Conservation (phyloP, 768 basidiomycete genomes). For the Rhodotorula babjevae region DNA sequence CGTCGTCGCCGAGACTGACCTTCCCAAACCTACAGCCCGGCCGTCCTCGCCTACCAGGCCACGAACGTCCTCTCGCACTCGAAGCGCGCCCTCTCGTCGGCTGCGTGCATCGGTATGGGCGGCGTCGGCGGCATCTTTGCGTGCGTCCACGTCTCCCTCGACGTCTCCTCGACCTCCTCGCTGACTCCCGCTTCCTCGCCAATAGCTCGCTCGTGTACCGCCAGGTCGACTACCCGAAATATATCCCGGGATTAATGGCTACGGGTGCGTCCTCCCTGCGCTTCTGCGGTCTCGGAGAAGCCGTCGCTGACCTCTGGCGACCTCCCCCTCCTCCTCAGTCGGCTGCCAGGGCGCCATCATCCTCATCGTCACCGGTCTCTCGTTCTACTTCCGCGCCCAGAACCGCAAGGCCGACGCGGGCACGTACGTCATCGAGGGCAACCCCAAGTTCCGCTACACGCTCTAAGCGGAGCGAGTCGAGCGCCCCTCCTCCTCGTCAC, state of each 20-base stretch:
- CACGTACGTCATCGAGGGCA: conserved; percentile 31
- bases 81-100: conserved; percentile 40
- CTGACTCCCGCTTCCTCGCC: not conserved
- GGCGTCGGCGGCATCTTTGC: conserved; percentile 43
- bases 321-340: not conserved
- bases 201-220: not conserved
- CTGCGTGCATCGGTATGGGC: conserved; percentile 38
- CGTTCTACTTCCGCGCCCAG: conserved; percentile 25
- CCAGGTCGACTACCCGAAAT: conserved; percentile 22
- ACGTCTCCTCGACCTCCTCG: not conserved
- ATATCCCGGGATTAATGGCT: conserved; percentile 30
- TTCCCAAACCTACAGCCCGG: conserved; percentile 12
- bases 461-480: conserved; percentile 13
- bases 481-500: too few relatives aligned
- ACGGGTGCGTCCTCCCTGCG: not conserved
- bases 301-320: not conserved
- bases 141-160: not conserved
- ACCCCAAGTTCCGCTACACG: conserved; percentile 38
- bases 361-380: conserved; percentile 7
- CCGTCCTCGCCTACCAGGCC: conserved; percentile 36
- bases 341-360: conserved; percentile 33
- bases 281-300: fast-evolving
- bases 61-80: conserved; percentile 41
- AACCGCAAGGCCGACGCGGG: conserved; percentile 34
- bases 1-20: not conserved